Evolutionary conservation across 768 basidiomycete genomes (phyloP).

Genomic region (Tricholomella constricta): DNA sequence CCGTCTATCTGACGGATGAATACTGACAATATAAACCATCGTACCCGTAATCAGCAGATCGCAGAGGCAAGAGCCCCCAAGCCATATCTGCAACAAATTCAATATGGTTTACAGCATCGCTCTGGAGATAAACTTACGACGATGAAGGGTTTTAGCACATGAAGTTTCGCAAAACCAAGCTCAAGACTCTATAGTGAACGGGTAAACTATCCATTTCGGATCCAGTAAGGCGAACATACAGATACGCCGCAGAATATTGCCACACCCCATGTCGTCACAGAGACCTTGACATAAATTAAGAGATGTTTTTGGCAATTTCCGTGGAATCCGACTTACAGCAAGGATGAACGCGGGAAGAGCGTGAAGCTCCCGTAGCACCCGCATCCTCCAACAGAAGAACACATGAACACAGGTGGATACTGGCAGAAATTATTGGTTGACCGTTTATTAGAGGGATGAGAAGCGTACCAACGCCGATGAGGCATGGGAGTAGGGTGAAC

Average conservation of each 20-base stretch:
- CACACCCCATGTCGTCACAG: slow-evolving; percentile 9
- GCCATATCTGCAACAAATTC: slow-evolving; percentile 21
- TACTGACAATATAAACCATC: slow-evolving; percentile 27
- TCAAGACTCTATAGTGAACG: background rate
- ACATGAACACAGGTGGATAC: slow-evolving; percentile 14
- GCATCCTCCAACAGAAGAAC: slow-evolving; percentile 27
- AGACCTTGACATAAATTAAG: no score
- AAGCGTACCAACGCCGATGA: slow-evolving; percentile 21
- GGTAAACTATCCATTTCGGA: background rate
- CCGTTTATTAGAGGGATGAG: background rate
- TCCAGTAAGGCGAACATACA: background rate
- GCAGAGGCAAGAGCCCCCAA: slow-evolving; percentile 23
- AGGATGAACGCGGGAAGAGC: slow-evolving; percentile 12
- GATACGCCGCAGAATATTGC: slow-evolving; percentile 10
- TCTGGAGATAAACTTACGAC: slow-evolving; percentile 5
- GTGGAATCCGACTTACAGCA: background rate
- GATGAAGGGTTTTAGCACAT: slow-evolving; percentile 12
- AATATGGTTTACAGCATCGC: background rate
- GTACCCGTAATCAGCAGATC: slow-evolving; percentile 26
- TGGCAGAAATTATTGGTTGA: background rate
- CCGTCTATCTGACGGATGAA: background rate
- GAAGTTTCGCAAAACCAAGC: slow-evolving; percentile 4
- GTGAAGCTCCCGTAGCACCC: slow-evolving; percentile 13
- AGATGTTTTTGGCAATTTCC: no score
- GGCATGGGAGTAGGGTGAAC: slow-evolving; percentile 14